Base-by-base conservation (phyloP, 164 flowering plant genomes). In the Macadamia tetraphylla region DNA sequence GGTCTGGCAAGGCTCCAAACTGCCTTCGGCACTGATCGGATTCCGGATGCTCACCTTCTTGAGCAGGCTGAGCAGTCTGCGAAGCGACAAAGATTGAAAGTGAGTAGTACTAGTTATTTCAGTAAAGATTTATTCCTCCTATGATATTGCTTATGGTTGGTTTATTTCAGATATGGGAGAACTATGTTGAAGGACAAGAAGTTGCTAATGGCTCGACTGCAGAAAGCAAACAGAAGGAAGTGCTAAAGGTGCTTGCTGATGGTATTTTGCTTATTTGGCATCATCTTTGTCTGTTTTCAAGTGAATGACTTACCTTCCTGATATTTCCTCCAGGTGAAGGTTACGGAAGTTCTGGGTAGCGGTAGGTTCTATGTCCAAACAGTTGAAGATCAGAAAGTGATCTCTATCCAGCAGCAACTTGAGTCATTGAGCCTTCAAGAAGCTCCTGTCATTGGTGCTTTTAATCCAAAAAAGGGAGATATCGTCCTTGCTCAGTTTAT, bases 401-500 rank as follows among this genome's bases (percentile, higher is more conserved):
- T 88, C 1, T 73, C 95, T 3, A 81, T 95, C 58, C 94, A 91
- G 77, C 84, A 90, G 75, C 88, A 91, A 72, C 88, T 95, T 72
- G 88, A 91, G 53, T 80, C 91, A 4, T 71, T 95, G 75, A 87
- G 68, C 67, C 78, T 95, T 64, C 83, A 81, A 79, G 99, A 92
- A 40, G 81, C 92, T 70, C 96, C 99, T 73, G 73, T 89, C 0
- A 67, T 89, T 77, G 99, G 97, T 63, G 77, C 93, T 69, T 95
- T 95, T 71, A 88, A 84, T 76, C 99, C 99, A 13, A 88, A 82
- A 81, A 95, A 88, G 82, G 99, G 98, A 15, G 99, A 95, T 60
- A 78, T 85, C 55, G 92, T 95, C 73, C 94, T 95, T 73, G 97
- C 96, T 56, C 92, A 89, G 67, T 95, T 85, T 70, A 87, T 86